Evolutionary conservation across 2,329 filamentous ascomycete genomes (phyloP), one percentile per base, ranked within the genome.

Genomic region (Metarhizium guizhouense): DNA sequence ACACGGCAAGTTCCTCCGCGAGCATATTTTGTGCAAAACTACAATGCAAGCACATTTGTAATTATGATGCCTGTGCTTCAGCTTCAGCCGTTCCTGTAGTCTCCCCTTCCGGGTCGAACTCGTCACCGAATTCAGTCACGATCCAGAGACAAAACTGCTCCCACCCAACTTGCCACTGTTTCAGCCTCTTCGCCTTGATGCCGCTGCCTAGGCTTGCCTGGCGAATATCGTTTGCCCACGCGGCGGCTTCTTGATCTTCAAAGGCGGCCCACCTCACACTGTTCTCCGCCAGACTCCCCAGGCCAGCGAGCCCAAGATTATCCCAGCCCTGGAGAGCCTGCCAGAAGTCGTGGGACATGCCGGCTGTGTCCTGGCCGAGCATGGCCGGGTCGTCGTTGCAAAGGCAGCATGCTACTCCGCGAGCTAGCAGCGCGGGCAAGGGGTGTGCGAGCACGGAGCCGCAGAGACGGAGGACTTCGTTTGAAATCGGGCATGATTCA

Each of bases 311-410:
- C 0, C 92, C 94, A 14, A 96, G 80, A 65, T 95, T 96, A 57
- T 95, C 87, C 83, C 92, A 94, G 0, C 89, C 92, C 70, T 96
- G 91, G 20, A 96, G 74, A 1, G 88, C 87, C 70, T 95, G 90
- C 57, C 90, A 96, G 71, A 95, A 96, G 72, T 96, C 91, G 70
- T 95, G 89, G 2, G 88, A 93, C 79, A 94, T 85, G 42, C 90
- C 90, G 30, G 85, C 87, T 6, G 80, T 83, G 56, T 88, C 88
- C 64, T 95, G 89, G 8, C 92, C 92, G 6, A 96, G 77, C 65
- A 96, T 90, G 1, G 88, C 89, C 1, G 91, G 92, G 67, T 96
- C 91, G 67, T 96, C 93, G 66, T 96, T 96, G 74, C 86, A 90
- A 10, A 99, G 80, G 11, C 86, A 84, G 64, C 91, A 93, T 5